These are phyloP conservation scores for Trypanosoma boissoni DNA, from an alignment of 208 protist genomes.

Conservation along the genomic window DNA sequence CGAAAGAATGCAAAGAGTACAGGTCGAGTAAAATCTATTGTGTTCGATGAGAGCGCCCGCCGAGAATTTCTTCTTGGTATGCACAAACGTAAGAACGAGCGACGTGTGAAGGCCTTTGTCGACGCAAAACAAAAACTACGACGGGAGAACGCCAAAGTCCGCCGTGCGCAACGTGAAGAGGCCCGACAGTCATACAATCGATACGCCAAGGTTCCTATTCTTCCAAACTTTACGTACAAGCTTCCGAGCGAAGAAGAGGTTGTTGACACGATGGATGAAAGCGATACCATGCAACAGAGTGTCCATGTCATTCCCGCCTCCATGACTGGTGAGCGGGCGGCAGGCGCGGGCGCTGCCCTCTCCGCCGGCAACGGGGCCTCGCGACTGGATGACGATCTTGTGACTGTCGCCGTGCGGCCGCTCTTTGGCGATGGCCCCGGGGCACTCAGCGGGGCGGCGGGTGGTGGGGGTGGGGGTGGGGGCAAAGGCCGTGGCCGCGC, in stretches of 20 bases:
- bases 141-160: conserved; percentile 60
- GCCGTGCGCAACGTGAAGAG: conserved; percentile 79
- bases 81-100: conserved; percentile 87
- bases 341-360: background rate
- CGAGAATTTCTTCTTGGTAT: conserved; percentile 73
- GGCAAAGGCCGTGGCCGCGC: background rate
- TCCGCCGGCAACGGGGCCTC: background rate
- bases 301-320: conserved; percentile 56
- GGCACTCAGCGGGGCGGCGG: background rate
- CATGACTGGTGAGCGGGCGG: conserved; percentile 43
- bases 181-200: conserved; percentile 82
- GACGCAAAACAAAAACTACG: conserved; percentile 70
- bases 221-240: conserved; percentile 84
- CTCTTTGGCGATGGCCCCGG: conserved; percentile 36
- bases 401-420: conserved; percentile 78
- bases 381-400: conserved; percentile 45
- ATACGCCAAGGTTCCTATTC: conserved; percentile 80
- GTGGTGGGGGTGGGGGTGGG: conserved; percentile 1
- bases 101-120: conserved; percentile 83
- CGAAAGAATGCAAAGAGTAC: conserved; percentile 27
- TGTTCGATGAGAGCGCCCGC: conserved; percentile 59
- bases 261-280: conserved; percentile 29
- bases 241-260: conserved; percentile 41
- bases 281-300: conserved; percentile 28
- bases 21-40: conserved; percentile 47